phyloP scores from a whole-genome alignment of 805 yeast genomes.

The Candida verbasci region DNA sequence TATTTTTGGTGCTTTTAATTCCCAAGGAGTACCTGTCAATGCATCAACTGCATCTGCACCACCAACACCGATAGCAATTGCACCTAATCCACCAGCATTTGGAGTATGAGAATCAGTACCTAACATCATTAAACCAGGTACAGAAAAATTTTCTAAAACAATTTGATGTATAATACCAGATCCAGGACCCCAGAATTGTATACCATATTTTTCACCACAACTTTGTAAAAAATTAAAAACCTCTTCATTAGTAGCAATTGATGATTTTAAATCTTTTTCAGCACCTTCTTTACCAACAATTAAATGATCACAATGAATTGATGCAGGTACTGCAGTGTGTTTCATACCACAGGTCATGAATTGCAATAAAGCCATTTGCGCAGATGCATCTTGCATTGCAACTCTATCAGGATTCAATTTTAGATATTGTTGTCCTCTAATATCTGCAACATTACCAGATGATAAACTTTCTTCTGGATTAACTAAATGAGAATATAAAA shows the following conservation, averaged over 20 bases:
- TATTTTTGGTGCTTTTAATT: conserved; percentile 92
- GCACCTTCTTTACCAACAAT: conserved; percentile 97
- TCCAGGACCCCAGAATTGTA: conserved; percentile 99
- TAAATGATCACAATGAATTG: conserved; percentile 97
- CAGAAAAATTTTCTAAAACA: conserved; percentile 92
- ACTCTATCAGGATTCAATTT: conserved; percentile 96
- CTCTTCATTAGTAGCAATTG: conserved; percentile 84
- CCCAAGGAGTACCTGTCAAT: conserved; percentile 97
- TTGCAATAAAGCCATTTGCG: conserved; percentile 97
- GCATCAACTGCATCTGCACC: conserved; percentile 99
- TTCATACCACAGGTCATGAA: conserved; percentile 96
- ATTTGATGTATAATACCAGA: conserved; percentile 98
- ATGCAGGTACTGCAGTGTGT: conserved; percentile 85
- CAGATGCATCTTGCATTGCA: conserved; percentile 99
- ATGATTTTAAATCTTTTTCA: conserved; percentile 70
- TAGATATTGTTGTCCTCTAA: conserved; percentile 86
- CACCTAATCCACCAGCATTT: conserved; percentile 98
- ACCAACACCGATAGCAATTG: conserved; percentile 98
- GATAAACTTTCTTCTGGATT: conserved; percentile 80
- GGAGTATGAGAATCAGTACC: conserved; percentile 99
- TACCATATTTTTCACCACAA: conserved; percentile 92
- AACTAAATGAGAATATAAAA: conserved; percentile 86
- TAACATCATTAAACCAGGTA: conserved; percentile 94
- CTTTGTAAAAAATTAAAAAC: conserved; percentile 92
- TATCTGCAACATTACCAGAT: conserved; percentile 42